phyloP scores from a whole-genome alignment of 208 protist genomes.

The Leishmania braziliensis region DNA sequence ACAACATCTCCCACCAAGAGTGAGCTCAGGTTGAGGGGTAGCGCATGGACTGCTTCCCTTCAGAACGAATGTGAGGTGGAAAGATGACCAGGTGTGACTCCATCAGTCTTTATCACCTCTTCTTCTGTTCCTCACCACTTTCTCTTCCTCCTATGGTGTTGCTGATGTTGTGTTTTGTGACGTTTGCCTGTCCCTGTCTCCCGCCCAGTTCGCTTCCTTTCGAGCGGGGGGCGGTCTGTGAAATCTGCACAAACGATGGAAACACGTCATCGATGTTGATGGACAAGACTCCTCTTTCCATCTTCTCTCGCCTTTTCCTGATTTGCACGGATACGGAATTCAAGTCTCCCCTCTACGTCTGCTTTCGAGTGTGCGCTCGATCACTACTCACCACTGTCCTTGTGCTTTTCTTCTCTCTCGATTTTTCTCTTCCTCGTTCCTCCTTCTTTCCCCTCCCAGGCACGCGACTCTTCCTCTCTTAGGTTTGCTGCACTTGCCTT shows the following conservation, averaged over 20 bases:
- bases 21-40: not conserved
- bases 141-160: not conserved
- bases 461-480: not conserved
- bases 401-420: not conserved
- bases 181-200: not conserved
- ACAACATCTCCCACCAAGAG: not conserved
- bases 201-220: not conserved
- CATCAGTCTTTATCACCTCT: not conserved
- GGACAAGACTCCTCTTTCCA: not conserved
- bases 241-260: not conserved
- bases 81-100: not conserved
- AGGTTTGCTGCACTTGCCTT: not conserved
- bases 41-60: not conserved
- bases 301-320: not conserved
- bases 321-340: not conserved
- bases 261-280: not conserved
- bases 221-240: not conserved
- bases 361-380: not conserved
- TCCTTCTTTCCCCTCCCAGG: not conserved
- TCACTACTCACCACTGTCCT: not conserved
- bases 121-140: not conserved
- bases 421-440: not conserved
- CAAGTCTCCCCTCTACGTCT: not conserved
- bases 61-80: not conserved
- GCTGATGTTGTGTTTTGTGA: not conserved